Percentiles rank a stretch among this genome's conserved stretches.
Evolutionary conservation across 2,329 filamentous ascomycete species (phyloP).

Genomic region (Aspergillus sp.): DNA sequence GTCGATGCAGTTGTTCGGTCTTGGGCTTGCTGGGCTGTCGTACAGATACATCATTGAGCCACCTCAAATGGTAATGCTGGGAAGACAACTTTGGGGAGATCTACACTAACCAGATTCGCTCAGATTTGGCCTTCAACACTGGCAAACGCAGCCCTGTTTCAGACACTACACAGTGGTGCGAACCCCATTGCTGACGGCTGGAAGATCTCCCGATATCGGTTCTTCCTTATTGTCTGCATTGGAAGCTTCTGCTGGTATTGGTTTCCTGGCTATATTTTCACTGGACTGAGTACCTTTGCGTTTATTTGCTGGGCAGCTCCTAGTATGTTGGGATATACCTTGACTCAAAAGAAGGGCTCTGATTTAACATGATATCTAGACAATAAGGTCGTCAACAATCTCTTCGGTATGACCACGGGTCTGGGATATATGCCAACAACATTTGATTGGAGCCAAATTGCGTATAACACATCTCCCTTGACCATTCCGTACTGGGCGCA

Average conservation of each 20-base stretch:
- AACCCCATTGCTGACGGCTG: constrained; percentile 42
- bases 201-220: constrained; percentile 30
- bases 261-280: constrained; percentile 34
- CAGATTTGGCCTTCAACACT: constrained; percentile 40
- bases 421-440: constrained; percentile 53
- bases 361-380: constrained; percentile 33
- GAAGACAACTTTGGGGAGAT: too few relatives aligned
- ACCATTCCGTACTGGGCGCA: constrained; percentile 40
- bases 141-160: constrained; percentile 37
- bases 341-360: background rate
- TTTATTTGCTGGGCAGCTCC: constrained; percentile 49
- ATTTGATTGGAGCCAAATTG: constrained; percentile 53
- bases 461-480: constrained; percentile 28
- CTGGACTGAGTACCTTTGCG: constrained; percentile 32
- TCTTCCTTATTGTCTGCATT: constrained; percentile 24
- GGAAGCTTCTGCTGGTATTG: constrained; percentile 29
- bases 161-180: constrained; percentile 35
- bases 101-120: background rate
- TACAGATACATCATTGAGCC: constrained; percentile 40
- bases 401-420: constrained; percentile 41
- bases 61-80: constrained; percentile 29
- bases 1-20: constrained; percentile 42
- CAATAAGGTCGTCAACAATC: constrained; percentile 41
- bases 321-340: constrained; percentile 25
- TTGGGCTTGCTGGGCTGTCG: constrained; percentile 42